Evolutionary conservation across 768 basidiomycete species (phyloP), one percentile per base, ranked within the genome.

Genomic region (Dioszegia aurantiaca): DNA sequence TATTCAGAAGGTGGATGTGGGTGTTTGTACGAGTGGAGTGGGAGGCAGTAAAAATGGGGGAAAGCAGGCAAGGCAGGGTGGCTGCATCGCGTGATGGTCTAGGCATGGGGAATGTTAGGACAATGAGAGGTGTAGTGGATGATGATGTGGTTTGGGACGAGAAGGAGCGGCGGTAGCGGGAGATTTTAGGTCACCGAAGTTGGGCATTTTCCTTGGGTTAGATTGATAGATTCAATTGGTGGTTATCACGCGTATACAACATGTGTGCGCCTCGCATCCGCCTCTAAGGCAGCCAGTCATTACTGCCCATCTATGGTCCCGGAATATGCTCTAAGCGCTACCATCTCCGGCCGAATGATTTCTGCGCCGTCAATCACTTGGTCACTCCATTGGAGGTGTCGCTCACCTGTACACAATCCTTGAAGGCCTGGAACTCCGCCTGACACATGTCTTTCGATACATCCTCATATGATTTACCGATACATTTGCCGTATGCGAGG

Each of bases 1-100:
- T 99, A 28, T 72, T 90, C 33, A 81, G 95, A 62, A 78, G 95
- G 67, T 99, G 95, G 95, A 83, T 97, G 80, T 99, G 95, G 95
- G 91, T 95, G 26, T 98, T 95, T 77, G 77, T 98, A 62, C 84
- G 95, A 36, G 84, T 98, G 40, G 95, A 99, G 78, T 99, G 94
- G 95, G 94, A 98, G 78, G 82, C 86, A 9, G 84, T 90, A 48
- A 89, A 84, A 77, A 80, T 80, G 69, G 78, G 11, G 70, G 76
- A 39, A 65, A 53, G 31, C 57, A 59, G n/a, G 26, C 16, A 43
- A 48, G 17, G 44, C 27, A 19, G 39, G 46, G 24, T 17, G 48
- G 28, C 37, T 14, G 5, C 40, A 28, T n/a, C 19, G 14, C 8
- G 41, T 14, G 55, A 42, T 52, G 40, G 55, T 46, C 55, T 59